Evolutionary conservation across 139 green algal species (phyloP), one percentile per base, ranked within the genome.

Genomic region (Microglena sp.): DNA sequence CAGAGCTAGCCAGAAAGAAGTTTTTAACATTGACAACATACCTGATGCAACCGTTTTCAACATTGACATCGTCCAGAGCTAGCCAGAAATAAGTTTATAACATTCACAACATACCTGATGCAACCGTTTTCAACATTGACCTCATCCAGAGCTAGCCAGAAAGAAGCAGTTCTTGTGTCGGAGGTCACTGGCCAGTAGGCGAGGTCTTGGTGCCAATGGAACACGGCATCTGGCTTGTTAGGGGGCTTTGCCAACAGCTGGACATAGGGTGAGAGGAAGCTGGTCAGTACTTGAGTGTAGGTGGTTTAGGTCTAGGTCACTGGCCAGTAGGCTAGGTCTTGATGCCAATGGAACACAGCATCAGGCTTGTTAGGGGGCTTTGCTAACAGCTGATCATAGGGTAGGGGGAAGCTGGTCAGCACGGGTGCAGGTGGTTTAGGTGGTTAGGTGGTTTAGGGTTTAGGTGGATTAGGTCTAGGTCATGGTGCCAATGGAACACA

Each of bases 191-290:
- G 58, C 58, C 58, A 65, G 34, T 65, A 65, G 58, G 58, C 58
- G 30, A 65, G 33, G 58, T 65, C 58, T 34, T 65, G 58, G 58
- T 65, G 58, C 58, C 58, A 65, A 24, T 65, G 58, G 58, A 65
- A 65, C 33, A 65, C 58, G 32, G 58, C 58, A 5, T 24, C 58
- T 7, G 58, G 58, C 58, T 65, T 65, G 5, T 33, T 33, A 29
- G 58, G 58, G 34, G 58, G 58, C 34, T 65, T 65, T 22, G 58
- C 58, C 5, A 65, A 34, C 33, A 65, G 32, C 34, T 65, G 58
- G n/a, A n/a, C n/a, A n/a, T n/a, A n/a, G n/a, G n/a, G n/a, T n/a
- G n/a, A n/a, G n/a, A n/a, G n/a, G n/a, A n/a, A n/a, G n/a, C n/a
- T n/a, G n/a, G n/a, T n/a, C n/a, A n/a, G n/a, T n/a, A n/a, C n/a